These are phyloP conservation scores for Linnemannia hyalina DNA, from an alignment of 192 early-diverging fungal genomes.

Conservation along the genomic window DNA sequence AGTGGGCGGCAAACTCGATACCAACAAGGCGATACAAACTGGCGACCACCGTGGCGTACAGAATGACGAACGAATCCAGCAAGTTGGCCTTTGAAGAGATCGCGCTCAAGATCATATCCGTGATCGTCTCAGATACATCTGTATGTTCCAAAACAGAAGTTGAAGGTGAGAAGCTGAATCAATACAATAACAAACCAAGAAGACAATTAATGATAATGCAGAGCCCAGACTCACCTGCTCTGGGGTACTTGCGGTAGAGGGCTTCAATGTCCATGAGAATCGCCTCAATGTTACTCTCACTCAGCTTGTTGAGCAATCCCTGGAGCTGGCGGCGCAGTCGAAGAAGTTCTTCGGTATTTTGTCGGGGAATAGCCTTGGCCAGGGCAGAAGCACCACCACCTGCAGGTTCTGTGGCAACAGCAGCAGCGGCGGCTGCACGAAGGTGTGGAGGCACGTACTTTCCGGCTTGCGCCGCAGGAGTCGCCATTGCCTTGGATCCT, in stretches of 20 bases:
- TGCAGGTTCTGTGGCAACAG: slow-evolving; percentile 21
- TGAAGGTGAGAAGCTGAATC: background rate
- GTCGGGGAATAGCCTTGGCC: slow-evolving; percentile 46
- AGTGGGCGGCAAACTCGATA: slow-evolving; percentile 85
- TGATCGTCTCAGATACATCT: slow-evolving; percentile 91
- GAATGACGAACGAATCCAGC: slow-evolving; percentile 91
- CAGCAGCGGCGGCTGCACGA: slow-evolving; percentile 65
- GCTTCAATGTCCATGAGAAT: slow-evolving; percentile 88
- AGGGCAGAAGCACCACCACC: slow-evolving; percentile 38
- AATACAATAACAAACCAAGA: background rate
- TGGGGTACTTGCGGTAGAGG: slow-evolving; percentile 75
- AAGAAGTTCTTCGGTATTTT: slow-evolving; percentile 77
- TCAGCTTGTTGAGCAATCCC: slow-evolving; percentile 76
- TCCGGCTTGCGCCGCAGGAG: slow-evolving; percentile 15
- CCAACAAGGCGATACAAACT: slow-evolving; percentile 86
- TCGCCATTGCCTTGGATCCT: slow-evolving; percentile 4
- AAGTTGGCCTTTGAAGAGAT: slow-evolving; percentile 88
- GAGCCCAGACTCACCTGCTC: slow-evolving; percentile 65
- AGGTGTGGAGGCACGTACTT: slow-evolving; percentile 95
- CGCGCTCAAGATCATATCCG: slow-evolving; percentile 79
- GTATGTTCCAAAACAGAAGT: background rate
- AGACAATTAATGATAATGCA: background rate
- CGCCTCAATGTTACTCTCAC: slow-evolving; percentile 92
- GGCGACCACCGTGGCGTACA: slow-evolving; percentile 90
- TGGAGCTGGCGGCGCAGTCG: slow-evolving; percentile 86